A percentile compares a stretch with the other conserved stretches of the same genome.
Conservation (phyloP, 805 yeast species). For the Brettanomyces custersianus region DNA sequence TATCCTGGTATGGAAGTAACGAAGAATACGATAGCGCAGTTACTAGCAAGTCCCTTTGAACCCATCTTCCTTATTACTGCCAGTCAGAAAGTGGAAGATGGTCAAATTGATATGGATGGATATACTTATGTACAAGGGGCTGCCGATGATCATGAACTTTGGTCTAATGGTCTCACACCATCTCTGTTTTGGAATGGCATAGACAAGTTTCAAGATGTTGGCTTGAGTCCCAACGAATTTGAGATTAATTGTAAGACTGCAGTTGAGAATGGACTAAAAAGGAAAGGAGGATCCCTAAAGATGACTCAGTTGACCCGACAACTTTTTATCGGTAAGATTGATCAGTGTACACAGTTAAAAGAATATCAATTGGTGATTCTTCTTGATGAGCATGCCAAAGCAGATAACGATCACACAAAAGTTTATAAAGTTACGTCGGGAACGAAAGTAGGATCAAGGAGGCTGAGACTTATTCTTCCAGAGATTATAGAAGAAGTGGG, state of each 20-base stretch:
- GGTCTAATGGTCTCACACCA: conserved; percentile 57
- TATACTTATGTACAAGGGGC: conserved; percentile 81
- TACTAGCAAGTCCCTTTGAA: conserved; percentile 21
- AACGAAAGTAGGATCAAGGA: conserved; percentile 61
- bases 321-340: conserved; percentile 15
- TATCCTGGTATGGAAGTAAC: conserved; percentile 41
- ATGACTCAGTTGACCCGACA: conserved; percentile 12
- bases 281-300: no score
- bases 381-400: not conserved
- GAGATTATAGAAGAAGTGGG: conserved; percentile 26
- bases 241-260: not conserved
- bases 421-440: conserved; percentile 8
- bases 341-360: not conserved
- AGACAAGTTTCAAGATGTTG: conserved; percentile 14
- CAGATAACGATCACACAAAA: not conserved
- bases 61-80: conserved; percentile 51
- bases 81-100: conserved; percentile 54
- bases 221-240: not conserved
- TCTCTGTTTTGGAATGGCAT: conserved; percentile 45
- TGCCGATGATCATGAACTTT: conserved; percentile 87
- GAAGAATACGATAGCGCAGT: conserved; percentile 4
- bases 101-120: conserved; percentile 35
- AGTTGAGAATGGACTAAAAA: no score
- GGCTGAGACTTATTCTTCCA: conserved; percentile 40
- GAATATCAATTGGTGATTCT: not conserved